Base-by-base conservation (phyloP, 2,329 filamentous ascomycete species). In the Catunica adiposa region DNA sequence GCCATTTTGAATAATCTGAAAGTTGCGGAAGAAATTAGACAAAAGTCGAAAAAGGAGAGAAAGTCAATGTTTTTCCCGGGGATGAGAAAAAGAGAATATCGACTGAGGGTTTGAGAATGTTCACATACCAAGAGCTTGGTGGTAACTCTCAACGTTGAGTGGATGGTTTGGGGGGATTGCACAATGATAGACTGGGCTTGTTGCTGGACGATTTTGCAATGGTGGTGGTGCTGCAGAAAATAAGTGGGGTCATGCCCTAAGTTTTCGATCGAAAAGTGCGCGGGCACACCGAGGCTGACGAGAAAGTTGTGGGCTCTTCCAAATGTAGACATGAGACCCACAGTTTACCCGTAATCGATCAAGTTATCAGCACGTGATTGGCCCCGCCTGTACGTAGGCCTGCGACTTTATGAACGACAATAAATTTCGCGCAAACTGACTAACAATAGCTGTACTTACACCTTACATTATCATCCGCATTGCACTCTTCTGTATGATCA, bases 1-100 rank as follows among this genome's bases (percentile, higher is more conserved):
- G 83, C 82, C 84, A 88, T 88, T 80, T 73, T 83, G 60, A 60
- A 62, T 61, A 62, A 62, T 58, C 63, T 64, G 67, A 63, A 65
- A 64, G 64, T 69, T 51, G 44, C 11, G 37, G 51, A 54, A 51
- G 40, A 54, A 38, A 55, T 56, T 60, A 62, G 58, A 61, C 60
- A 61, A 58, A 58, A 59, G 57, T 59, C 56, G 50, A 56, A 55
- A 56, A 54, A 55, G 37, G 62, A 61, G 61, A 52, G 26, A 50
- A 37, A 58, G 53, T 58, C 53, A 53, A 50, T 56, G 23, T 20
- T 23, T 53, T 23, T 53, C 50, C 46, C 20, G 25, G 34, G 53
- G 51, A 51, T 34, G 23, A 46, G 29, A 48, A 56, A 55, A 53
- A 40, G 42, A n/a, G 40, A 26, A 23, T 37, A 47, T 55, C 37